Base-by-base conservation (phyloP, 257 asterid genomes). In the Nicotiana sylvestris region DNA sequence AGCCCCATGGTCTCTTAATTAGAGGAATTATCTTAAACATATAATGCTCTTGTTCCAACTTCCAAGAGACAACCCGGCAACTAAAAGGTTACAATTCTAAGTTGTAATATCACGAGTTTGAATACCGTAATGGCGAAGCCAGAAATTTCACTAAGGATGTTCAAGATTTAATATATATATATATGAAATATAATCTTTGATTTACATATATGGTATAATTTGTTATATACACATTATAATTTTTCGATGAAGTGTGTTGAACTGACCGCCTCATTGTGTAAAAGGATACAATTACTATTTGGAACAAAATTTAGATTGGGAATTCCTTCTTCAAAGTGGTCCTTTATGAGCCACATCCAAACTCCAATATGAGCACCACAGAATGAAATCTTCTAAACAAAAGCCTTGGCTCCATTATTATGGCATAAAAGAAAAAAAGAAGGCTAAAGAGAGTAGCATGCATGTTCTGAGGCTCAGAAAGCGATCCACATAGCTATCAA, bases 391-490 rank as follows among this genome's bases (percentile, higher is more conserved):
- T 0, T 25, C 17, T 13, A 77, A 39, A 37, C 10, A 21, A 74
- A 74, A n/a, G 16, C n/a, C 37, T 29, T 80, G 86, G 80, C 82
- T 76, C 67, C 30, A 29, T 29, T 29, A 79, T 49, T 66, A n/a
- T 56, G 77, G 37, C 81, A 78, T 35, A 61, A 66, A 13, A 56
- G 82, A 56, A 46, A 80, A 21, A 37, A 35, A 10, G 39, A 4
- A 21, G 37, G 21, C 17, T 39, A 39, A 17, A 21, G 58, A 72
- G 21, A 43, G 58, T 70, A 43, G 56, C n/a, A 33, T 2, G 90
- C 94, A 92, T 92, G 97, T 92, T 92, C 96, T 86, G 81, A 86
- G 97, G 96, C 96, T 88, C 70, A 85, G 66, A 88, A 78, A 67
- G 37, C 7, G 49, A 43, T 57, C 17, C 85, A 84, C 82, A 64